phyloP scores from a whole-genome alignment of 768 basidiomycete genomes.

The Boletus vinaceobasis region DNA sequence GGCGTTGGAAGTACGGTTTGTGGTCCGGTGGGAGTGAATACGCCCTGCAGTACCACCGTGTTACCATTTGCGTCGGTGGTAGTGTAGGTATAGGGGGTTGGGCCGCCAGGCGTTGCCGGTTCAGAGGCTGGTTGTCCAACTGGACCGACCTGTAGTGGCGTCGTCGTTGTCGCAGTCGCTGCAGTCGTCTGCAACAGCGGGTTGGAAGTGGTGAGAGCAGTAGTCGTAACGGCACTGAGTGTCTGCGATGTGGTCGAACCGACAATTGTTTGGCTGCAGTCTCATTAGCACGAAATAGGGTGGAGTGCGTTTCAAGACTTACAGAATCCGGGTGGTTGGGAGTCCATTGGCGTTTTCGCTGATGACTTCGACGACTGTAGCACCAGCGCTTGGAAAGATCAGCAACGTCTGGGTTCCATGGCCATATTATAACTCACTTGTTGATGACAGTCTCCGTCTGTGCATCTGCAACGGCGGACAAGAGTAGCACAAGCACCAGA shows the following conservation, averaged over 20 bases:
- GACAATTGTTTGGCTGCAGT: slow-evolving; percentile 11
- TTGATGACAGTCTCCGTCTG: slow-evolving; percentile 50
- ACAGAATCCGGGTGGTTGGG: slow-evolving; percentile 45
- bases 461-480: slow-evolving; percentile 27
- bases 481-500: slow-evolving; percentile 17
- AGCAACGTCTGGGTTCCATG: background rate
- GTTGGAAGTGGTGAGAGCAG: slow-evolving; percentile 19
- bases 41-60: slow-evolving; percentile 15
- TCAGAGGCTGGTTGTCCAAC: slow-evolving; percentile 52
- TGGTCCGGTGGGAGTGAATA: slow-evolving; percentile 34
- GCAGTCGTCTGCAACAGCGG: slow-evolving; percentile 16
- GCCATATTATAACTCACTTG: slow-evolving; percentile 37
- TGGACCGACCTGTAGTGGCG: slow-evolving; percentile 28
- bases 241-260: slow-evolving; percentile 9
- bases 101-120: slow-evolving; percentile 39
- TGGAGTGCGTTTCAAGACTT: slow-evolving; percentile 8
- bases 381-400: slow-evolving; percentile 40
- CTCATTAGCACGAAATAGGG: slow-evolving; percentile 5
- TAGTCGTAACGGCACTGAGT: background rate
- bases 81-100: slow-evolving; percentile 50
- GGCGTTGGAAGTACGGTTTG: slow-evolving; percentile 22
- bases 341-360: slow-evolving; percentile 39
- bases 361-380: slow-evolving; percentile 49
- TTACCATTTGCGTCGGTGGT: slow-evolving; percentile 38
- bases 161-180: slow-evolving; percentile 18